Base-by-base conservation (phyloP, 805 yeast species). In the Candida michaelii region DNA sequence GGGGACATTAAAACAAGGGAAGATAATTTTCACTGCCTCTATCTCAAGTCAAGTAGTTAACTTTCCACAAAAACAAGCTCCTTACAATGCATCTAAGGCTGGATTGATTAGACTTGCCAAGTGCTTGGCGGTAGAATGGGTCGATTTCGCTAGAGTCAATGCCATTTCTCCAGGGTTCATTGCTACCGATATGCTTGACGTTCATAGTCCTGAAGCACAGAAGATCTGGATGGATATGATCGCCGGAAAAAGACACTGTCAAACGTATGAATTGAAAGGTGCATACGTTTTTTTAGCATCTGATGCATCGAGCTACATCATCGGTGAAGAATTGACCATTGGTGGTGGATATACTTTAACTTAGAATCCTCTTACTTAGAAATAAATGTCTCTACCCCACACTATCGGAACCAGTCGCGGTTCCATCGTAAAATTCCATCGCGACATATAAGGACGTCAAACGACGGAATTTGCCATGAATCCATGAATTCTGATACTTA, bases 81-180 rank as follows among this genome's bases (percentile, higher is more conserved):
- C 84, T 27, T 88, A 88, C 71, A 88, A 88, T 58, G 87, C 88
- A 9, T 84, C 89, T 52, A 89, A 88, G 71, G 95, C 96, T 25
- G 96, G 81, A 11, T 81, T 85, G 25, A 59, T 82, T 48, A 95
- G 88, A 58, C 72, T 88, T 53, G 80, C 83, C 24, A 82, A 74
- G 60, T 85, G 93, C 3, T 69, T 88, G 50, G 91, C 96, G n/a
- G 81, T 88, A 29, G 96, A 88, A 67, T 88, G 91, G 90, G 80
- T 89, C 10, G 56, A 63, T 34, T 85, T 83, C 56, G 93, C 90
- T n/a, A 75, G 95, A 51, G 91, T 83, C 46, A 87, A 87, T 69
- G 71, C 85, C 18, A 75, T 87, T 25, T 81, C 89, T 12, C 96
- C 96, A 19, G 96, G 96, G 12, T 87, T 86, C 69, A 83, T 86